phyloP scores from a whole-genome alignment of 2,329 filamentous ascomycete genomes.

The Monosporascus sp. region DNA sequence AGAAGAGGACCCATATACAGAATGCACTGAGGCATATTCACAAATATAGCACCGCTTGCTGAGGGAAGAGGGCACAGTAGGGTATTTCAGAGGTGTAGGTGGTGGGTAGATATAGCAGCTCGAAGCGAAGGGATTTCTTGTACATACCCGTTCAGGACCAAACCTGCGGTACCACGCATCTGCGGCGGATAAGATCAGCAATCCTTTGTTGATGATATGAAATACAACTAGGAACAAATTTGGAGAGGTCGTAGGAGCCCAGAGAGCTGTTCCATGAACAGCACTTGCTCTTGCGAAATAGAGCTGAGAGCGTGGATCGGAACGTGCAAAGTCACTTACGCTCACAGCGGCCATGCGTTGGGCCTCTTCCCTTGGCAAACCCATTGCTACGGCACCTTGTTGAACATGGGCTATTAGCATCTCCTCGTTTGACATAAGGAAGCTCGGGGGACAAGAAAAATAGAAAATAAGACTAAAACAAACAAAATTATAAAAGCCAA shows the following conservation, averaged over 20 bases:
- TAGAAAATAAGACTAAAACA: not conserved
- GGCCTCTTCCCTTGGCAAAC: constrained; percentile 66
- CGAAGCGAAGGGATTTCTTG: not conserved
- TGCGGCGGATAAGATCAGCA: not conserved
- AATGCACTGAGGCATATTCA: no score
- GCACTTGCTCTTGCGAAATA: not conserved
- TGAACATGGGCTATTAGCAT: not conserved
- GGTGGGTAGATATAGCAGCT: not conserved
- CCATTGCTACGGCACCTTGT: constrained; percentile 66
- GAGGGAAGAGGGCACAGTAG: not conserved
- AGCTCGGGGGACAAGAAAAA: not conserved
- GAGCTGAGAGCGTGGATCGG: not conserved
- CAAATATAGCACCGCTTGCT: no score
- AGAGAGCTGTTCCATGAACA: not conserved
- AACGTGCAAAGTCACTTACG: not conserved
- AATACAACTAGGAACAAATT: no score
- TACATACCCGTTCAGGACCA: constrained; percentile 55
- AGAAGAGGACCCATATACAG: no score
- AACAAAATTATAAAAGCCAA: no score
- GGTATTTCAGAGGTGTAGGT: not conserved
- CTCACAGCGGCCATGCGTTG: constrained; percentile 74
- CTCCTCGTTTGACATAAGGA: not conserved
- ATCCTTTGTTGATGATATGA: not conserved
- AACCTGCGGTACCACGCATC: constrained; percentile 65
- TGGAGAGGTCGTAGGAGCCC: no score